Conservation (phyloP, 441 rosid species). For the Populus hybrid region DNA sequence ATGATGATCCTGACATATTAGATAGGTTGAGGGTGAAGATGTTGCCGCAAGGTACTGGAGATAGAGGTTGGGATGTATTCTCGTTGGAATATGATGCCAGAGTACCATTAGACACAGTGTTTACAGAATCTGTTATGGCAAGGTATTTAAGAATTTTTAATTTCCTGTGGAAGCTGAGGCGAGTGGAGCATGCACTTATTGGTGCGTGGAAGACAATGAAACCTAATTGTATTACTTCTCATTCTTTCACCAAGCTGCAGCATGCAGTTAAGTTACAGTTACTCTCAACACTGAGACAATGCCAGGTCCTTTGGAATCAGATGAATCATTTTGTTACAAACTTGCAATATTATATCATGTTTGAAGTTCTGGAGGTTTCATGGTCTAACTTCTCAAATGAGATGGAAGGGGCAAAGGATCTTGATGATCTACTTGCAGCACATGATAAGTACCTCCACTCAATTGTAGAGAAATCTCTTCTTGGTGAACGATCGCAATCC, state of each 20-base stretch:
- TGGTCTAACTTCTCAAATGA: slow-evolving; percentile 85
- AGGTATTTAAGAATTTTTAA: slow-evolving; percentile 82
- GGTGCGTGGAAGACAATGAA: slow-evolving; percentile 99
- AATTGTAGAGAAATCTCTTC: slow-evolving; percentile 80
- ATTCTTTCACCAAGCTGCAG: slow-evolving; percentile 77
- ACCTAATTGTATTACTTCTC: slow-evolving; percentile 85
- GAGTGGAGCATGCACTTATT: slow-evolving; percentile 92
- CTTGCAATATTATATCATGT: slow-evolving; percentile 94
- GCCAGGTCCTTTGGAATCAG: slow-evolving; percentile 95
- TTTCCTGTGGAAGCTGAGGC: slow-evolving; percentile 91
- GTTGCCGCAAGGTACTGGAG: slow-evolving; percentile 90
- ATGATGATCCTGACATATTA: slow-evolving; percentile 84
- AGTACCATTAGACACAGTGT: slow-evolving; percentile 82
- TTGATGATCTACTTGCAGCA: slow-evolving; percentile 87
- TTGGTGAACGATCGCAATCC: slow-evolving; percentile 78
- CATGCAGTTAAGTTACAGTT: slow-evolving; percentile 61
- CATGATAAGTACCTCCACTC: slow-evolving; percentile 83
- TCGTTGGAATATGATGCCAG: slow-evolving; percentile 91
- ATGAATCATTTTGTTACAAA: slow-evolving; percentile 95
- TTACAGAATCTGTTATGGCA: slow-evolving; percentile 79
- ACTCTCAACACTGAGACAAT: slow-evolving; percentile 76
- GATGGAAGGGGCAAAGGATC: slow-evolving; percentile 87
- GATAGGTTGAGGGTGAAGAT: slow-evolving; percentile 85
- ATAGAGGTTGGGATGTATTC: slow-evolving; percentile 96
- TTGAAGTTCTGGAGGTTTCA: slow-evolving; percentile 94